Percentiles rank a stretch among this genome's conserved stretches.
phyloP scores from a whole-genome alignment of 768 basidiomycete genomes.

The Mycena rebaudengoi region DNA sequence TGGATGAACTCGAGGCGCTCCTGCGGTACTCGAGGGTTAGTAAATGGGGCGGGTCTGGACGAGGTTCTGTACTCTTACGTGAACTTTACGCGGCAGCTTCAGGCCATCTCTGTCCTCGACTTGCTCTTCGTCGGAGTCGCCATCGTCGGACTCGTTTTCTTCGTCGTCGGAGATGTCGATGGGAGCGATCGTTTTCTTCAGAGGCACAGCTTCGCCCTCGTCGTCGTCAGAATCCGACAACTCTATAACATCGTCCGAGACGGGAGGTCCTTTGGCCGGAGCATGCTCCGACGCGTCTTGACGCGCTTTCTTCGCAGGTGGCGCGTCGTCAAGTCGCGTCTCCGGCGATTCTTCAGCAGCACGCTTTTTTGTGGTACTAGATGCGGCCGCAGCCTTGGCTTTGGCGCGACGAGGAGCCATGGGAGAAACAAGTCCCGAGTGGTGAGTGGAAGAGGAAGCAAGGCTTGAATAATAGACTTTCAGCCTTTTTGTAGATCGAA shows the following conservation, averaged over 20 bases:
- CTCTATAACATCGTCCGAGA: conserved; percentile 3
- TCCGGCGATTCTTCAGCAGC: conserved; percentile 5
- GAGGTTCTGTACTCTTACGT: neutral
- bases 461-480: too few relatives aligned
- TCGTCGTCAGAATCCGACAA: neutral
- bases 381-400: neutral
- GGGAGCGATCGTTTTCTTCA: neutral
- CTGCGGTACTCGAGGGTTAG: neutral
- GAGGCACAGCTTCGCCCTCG: neutral
- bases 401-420: conserved; percentile 15
- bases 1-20: conserved; percentile 13
- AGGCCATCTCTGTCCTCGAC: neutral
- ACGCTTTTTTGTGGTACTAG: neutral
- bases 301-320: conserved; percentile 18
- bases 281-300: conserved; percentile 5
- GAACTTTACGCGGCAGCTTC: conserved; percentile 12
- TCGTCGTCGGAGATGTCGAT: neutral
- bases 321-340: conserved; percentile 4
- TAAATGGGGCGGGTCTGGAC: neutral
- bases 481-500: too few relatives aligned
- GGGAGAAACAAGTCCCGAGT: neutral
- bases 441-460: too few relatives aligned
- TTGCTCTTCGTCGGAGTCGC: neutral
- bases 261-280: neutral
- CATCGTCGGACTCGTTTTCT: neutral